Conservation (phyloP, 371 early-diverging fungal genomes). For the Syncephalis plumigaleata region DNA sequence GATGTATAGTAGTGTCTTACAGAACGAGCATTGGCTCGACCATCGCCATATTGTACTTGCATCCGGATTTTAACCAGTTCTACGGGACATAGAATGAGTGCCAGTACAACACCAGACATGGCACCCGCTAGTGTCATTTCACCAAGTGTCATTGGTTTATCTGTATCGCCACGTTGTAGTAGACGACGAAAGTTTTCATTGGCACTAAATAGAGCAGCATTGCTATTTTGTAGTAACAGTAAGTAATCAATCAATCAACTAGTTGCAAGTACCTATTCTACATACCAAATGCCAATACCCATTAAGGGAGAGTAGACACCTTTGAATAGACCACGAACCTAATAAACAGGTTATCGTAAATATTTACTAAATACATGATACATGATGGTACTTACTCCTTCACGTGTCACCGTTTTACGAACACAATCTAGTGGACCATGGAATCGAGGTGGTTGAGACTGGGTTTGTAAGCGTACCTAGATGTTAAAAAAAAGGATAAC, state of each 20-base stretch:
- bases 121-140: conserved; percentile 56
- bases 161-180: conserved; percentile 16
- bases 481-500: no score
- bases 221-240: conserved; percentile 13
- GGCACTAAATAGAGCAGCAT: conserved; percentile 72
- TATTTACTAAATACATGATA: neutral
- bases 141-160: conserved; percentile 21
- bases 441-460: conserved; percentile 41
- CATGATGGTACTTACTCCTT: conserved; percentile 34
- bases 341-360: neutral
- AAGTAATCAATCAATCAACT: no score
- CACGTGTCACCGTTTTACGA: conserved; percentile 35
- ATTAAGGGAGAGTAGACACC: conserved; percentile 69
- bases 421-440: conserved; percentile 54
- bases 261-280: no score
- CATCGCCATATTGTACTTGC: conserved; percentile 38
- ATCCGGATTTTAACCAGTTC: conserved; percentile 72
- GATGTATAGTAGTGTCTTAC: no score
- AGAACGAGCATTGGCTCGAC: no score
- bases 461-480: conserved; percentile 69
- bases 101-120: conserved; percentile 67
- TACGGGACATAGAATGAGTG: conserved; percentile 70
- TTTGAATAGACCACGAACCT: conserved; percentile 58
- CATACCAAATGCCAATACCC: conserved; percentile 62
- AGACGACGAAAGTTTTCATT: conserved; percentile 55